These are phyloP conservation scores for Pythium utonaiense DNA, from an alignment of 352 stramenopile species.

Conservation along the genomic window DNA sequence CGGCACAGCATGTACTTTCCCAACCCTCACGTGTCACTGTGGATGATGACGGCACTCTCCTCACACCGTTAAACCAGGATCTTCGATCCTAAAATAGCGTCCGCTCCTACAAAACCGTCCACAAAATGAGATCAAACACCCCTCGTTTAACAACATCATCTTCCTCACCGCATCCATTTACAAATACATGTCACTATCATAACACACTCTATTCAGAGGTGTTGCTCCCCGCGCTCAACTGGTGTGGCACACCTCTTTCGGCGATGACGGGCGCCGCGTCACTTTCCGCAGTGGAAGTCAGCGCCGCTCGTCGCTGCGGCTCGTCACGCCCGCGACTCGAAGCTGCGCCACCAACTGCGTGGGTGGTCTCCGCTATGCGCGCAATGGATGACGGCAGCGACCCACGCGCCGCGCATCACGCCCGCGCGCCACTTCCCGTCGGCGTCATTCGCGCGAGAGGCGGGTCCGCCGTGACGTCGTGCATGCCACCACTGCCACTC, in stretches of 20 bases:
- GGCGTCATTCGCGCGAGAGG: conserved; percentile 8
- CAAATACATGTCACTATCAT: not conserved
- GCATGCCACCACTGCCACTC: conserved; percentile 1
- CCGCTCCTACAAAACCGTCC: conserved; percentile 7
- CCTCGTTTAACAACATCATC: not conserved
- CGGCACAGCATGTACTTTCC: too few species aligned
- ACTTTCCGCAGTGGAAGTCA: conserved; percentile 16
- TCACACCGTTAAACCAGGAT: not conserved
- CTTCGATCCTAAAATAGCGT: not conserved
- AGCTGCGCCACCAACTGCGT: not conserved
- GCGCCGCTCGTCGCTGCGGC: conserved; percentile 15
- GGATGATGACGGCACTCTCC: not conserved
- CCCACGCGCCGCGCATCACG: not conserved
- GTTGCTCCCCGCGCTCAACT: not conserved
- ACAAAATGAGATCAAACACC: conserved; percentile 18
- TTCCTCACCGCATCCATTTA: not conserved
- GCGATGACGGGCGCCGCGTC: conserved; percentile 20
- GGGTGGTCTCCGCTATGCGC: not conserved
- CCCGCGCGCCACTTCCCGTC: not conserved
- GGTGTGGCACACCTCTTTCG: conserved; percentile 3
- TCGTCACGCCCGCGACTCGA: conserved; percentile 23
- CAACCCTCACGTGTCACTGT: too few species aligned
- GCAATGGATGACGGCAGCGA: not conserved
- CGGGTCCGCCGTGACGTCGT: conserved; percentile 18
- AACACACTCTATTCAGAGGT: not conserved